Percentiles rank a stretch among this genome's conserved stretches.
Conservation (phyloP, 345 rosid genomes). For the Garcia nutans region DNA sequence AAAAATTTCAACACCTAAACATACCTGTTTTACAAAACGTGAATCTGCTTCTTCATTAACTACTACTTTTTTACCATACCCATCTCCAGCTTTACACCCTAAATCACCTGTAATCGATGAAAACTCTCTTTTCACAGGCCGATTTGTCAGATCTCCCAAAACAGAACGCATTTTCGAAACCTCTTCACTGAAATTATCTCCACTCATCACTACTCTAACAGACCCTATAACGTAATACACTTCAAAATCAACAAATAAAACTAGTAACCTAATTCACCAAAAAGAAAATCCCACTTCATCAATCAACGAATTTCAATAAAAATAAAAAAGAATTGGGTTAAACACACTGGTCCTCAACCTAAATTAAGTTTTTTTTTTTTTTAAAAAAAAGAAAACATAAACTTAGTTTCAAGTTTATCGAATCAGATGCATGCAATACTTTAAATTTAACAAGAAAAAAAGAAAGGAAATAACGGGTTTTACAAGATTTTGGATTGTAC, state of each 20-base stretch:
- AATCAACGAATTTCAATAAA: neutral
- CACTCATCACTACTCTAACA: constrained; percentile 43
- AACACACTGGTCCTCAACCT: neutral
- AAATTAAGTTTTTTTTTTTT: neutral
- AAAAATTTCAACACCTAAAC: constrained; percentile 48
- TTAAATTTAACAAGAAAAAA: neutral
- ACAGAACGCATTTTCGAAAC: constrained; percentile 29
- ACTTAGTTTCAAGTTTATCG: neutral
- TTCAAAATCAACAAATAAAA: neutral
- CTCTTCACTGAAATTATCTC: constrained; percentile 37
- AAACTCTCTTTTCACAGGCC: constrained; percentile 42
- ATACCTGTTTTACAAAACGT: constrained; percentile 35
- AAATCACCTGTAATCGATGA: constrained; percentile 39
- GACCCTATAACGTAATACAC: constrained; percentile 8
- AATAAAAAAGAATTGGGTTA: neutral
- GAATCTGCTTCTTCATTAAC: constrained; percentile 28
- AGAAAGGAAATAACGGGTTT: neutral
- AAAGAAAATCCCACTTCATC: neutral
- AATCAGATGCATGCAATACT: neutral
- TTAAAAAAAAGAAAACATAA: neutral
- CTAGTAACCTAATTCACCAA: neutral
- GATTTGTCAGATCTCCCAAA: constrained; percentile 52
- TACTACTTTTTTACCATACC: constrained; percentile 20
- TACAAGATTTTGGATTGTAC: neutral
- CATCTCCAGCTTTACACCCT: constrained; percentile 39